Base-by-base conservation (phyloP, 176 grass and related monocot genomes). In the Paspalum notatum region DNA sequence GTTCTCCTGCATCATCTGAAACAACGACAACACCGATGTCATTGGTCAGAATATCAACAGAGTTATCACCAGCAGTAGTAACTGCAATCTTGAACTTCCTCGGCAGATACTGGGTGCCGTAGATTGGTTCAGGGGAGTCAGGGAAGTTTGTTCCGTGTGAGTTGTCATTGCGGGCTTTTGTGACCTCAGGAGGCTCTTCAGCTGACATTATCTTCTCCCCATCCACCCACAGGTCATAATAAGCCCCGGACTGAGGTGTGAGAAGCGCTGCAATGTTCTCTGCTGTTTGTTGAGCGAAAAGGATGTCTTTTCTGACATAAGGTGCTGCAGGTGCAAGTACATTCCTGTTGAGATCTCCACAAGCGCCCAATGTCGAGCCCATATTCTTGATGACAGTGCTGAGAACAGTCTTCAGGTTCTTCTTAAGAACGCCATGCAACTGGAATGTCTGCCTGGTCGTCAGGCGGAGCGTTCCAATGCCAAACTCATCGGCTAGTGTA, bases 221-320 rank as follows among this genome's bases (percentile, higher is more conserved):
- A 87, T 99, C 97, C 47, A 99, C 91, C 97, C 97, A 99, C 51
- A 99, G 63, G 80, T 99, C 96, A 90, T 99, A 99, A 77, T 99
- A 99, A 60, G 96, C 88, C 38, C 96, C 92, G 1, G 97, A 91
- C 56, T 99, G 93, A 38, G 97, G 97, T 43, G 93, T 88, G 57
- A 99, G 82, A 74, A 99, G 91, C n/a, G 90, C 79, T 0, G 97
- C 97, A 71, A 95, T 95, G 53, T 99, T 91, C 8, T 99, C 93
- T 17, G 97, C 97, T 2, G 93, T 99, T 62, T 93, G 67, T 74
- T 99, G 97, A 46, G 97, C 93, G 80, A 95, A 99, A 18, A 81
- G 22, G 48, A 93, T 80, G 41, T 93, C 90, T 42, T 93, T 99
- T 46, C 59, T 91, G 42, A 72, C 86, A 83, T 90, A 95, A 5